A percentile compares a stretch with the other conserved stretches of the same genome.
Conservation (phyloP, 306 rosid species). For the Vigna unguiculata region DNA sequence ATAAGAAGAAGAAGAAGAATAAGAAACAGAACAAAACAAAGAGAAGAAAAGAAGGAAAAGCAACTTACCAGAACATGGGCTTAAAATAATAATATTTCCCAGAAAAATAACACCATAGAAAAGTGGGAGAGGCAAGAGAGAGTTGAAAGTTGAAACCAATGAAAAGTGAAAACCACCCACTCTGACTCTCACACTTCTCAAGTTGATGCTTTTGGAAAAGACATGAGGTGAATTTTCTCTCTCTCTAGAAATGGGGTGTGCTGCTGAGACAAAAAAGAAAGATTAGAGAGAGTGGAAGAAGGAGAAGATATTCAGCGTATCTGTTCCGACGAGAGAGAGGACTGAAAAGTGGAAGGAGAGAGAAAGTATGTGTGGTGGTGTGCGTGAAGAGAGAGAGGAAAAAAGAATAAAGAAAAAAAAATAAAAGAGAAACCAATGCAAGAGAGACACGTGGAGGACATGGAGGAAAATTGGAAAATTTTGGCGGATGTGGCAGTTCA, state of each 20-base stretch:
- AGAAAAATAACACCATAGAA: conserved; percentile 34
- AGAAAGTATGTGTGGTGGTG: conserved; percentile 27
- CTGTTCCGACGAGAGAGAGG: conserved; percentile 57
- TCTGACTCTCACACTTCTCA: conserved; percentile 9
- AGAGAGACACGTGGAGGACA: conserved; percentile 50
- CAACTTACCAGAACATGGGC: conserved; percentile 53
- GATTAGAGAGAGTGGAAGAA: conserved; percentile 47
- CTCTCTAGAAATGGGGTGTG: conserved; percentile 12
- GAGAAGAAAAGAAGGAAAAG: conserved; percentile 26
- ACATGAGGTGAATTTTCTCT: not conserved
- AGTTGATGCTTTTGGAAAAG: conserved; percentile 21
- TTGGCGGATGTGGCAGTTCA: conserved; percentile 32
- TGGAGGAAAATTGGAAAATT: not conserved
- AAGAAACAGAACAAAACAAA: not conserved
- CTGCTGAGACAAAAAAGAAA: conserved; percentile 10
- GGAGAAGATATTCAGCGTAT: conserved; percentile 53
- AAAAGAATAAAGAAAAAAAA: not conserved
- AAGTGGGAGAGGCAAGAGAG: conserved; percentile 32
- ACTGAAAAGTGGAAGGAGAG: conserved; percentile 46
- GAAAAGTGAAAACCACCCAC: not conserved
- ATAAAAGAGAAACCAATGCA: conserved; percentile 2
- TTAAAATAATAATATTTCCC: conserved; percentile 31
- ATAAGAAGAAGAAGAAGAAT: conserved; percentile 20
- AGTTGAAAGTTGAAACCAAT: conserved; percentile 35
- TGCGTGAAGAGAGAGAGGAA: not conserved